Percentiles rank a stretch among this genome's conserved stretches.
These are phyloP conservation scores for Zoysia pacifica DNA, from an alignment of 176 grass and related monocot species.

Conservation along the genomic window DNA sequence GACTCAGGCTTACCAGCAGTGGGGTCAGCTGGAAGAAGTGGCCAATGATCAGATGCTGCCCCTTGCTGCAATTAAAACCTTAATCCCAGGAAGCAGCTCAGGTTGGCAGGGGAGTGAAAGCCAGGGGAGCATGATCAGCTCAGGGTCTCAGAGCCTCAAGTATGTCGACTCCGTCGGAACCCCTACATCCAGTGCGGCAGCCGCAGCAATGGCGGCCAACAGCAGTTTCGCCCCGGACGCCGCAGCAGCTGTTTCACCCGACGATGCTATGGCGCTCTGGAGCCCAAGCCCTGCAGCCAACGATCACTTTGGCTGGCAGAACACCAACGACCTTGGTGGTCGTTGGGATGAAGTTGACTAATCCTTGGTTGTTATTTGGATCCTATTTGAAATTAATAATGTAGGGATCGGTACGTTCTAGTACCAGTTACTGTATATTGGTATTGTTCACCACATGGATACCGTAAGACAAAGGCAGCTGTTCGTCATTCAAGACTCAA, in stretches of 20 bases:
- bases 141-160: conserved; percentile 25
- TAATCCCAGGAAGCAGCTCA: conserved; percentile 20
- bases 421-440: background rate
- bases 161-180: conserved; percentile 36
- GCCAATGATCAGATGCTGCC: background rate
- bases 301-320: conserved; percentile 32
- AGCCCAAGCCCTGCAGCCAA: background rate
- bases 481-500: too few species aligned
- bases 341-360: conserved; percentile 45
- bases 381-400: background rate
- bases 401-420: background rate
- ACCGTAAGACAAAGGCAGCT: too few species aligned
- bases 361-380: background rate
- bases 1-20: conserved; percentile 29
- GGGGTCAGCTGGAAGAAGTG: conserved; percentile 44
- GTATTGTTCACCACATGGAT: background rate
- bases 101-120: conserved; percentile 15
- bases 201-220: conserved; percentile 10
- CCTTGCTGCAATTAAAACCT: conserved; percentile 9
- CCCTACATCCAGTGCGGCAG: conserved; percentile 29
- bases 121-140: conserved; percentile 51
- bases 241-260: conserved; percentile 10
- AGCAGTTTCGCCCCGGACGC: conserved; percentile 19
- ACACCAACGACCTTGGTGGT: conserved; percentile 13
- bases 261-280: conserved; percentile 32